Conservation (phyloP, 257 asterid genomes). For the Ballota nigra region DNA sequence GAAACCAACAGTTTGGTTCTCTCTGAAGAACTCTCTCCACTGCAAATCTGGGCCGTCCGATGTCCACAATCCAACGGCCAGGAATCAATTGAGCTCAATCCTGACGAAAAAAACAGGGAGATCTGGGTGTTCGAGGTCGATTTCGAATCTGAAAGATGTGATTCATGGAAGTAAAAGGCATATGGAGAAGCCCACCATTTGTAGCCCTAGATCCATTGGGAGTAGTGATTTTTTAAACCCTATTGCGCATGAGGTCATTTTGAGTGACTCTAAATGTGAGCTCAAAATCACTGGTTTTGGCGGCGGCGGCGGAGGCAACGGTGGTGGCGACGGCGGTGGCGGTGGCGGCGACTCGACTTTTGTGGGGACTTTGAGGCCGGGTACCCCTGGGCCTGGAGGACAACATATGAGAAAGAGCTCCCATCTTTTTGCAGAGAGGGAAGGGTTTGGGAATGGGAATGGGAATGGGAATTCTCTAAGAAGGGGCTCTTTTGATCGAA, state of each 20-base stretch:
- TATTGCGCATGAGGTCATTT: conserved; percentile 51
- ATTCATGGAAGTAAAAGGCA: conserved; percentile 70
- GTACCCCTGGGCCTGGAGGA: conserved; percentile 84
- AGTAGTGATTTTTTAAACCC: conserved; percentile 63
- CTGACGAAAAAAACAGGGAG: conserved; percentile 46
- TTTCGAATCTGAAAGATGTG: conserved; percentile 64
- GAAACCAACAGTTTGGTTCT: conserved; percentile 50
- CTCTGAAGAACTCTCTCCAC: conserved; percentile 52
- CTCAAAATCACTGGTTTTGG: conserved; percentile 57
- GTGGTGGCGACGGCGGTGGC: conserved; percentile 33
- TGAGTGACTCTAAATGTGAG: conserved; percentile 48
- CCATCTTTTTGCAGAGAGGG: conserved; percentile 35
- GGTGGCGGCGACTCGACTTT: conserved; percentile 28
- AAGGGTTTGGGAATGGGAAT: conserved; percentile 22
- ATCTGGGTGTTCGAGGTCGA: conserved; percentile 79
- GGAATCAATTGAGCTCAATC: conserved; percentile 32
- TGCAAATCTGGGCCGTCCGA: conserved; percentile 68
- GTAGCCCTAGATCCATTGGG: conserved; percentile 81
- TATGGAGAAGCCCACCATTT: conserved; percentile 48
- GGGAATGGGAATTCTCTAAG: conserved; percentile 29
- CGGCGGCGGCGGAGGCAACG: conserved; percentile 23
- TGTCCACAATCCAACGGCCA: conserved; percentile 51
- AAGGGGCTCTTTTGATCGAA: conserved; percentile 37
- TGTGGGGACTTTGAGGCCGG: conserved; percentile 70
- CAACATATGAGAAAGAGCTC: conserved; percentile 47